Percentiles rank a stretch among this genome's conserved stretches.
These are phyloP conservation scores for Colletotrichum acutatum DNA, from an alignment of 2,329 filamentous ascomycete genomes.

Conservation along the genomic window DNA sequence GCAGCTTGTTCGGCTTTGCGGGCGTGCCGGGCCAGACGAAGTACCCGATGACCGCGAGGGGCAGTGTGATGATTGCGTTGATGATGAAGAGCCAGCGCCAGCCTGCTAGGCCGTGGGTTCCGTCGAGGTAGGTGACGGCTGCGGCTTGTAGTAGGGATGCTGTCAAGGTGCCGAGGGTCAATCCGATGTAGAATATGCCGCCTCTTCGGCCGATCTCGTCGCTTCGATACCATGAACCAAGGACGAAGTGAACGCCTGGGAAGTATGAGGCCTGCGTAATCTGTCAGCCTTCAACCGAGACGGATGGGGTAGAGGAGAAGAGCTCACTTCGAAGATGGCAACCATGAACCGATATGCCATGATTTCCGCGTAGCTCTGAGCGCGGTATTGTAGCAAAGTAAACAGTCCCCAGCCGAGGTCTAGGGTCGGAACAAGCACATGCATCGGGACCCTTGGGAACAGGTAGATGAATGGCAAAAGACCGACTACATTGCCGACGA, in stretches of 20 bases:
- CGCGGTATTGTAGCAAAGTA: conserved; percentile 65
- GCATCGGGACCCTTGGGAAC: conserved; percentile 58
- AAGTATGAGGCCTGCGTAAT: conserved; percentile 48
- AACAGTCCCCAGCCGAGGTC: conserved; percentile 67
- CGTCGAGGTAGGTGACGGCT: conserved; percentile 52
- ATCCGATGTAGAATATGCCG: conserved; percentile 68
- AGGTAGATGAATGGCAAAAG: conserved; percentile 64
- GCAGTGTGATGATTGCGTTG: conserved; percentile 36
- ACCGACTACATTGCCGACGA: conserved; percentile 58
- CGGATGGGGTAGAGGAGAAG: conserved; percentile 53
- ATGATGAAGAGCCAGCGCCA: conserved; percentile 71
- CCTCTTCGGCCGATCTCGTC: conserved; percentile 71
- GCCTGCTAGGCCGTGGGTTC: conserved; percentile 56
- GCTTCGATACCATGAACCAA: conserved; percentile 68
- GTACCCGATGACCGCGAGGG: conserved; percentile 12
- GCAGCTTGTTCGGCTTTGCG: conserved; percentile 58
- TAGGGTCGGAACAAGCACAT: conserved; percentile 61
- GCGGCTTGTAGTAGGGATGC: conserved; percentile 61
- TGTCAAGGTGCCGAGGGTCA: conserved; percentile 62
- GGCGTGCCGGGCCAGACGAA: conserved; percentile 17
- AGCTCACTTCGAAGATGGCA: conserved; percentile 50
- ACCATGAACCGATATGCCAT: conserved; percentile 53
- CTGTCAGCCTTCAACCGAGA: conserved; percentile 49
- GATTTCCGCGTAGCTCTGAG: conserved; percentile 57
- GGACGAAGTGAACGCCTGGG: conserved; percentile 53